Evolutionary conservation across 1,284 basidiomycete genomes (phyloP).

Genomic region (Sporisorium exsertum): DNA sequence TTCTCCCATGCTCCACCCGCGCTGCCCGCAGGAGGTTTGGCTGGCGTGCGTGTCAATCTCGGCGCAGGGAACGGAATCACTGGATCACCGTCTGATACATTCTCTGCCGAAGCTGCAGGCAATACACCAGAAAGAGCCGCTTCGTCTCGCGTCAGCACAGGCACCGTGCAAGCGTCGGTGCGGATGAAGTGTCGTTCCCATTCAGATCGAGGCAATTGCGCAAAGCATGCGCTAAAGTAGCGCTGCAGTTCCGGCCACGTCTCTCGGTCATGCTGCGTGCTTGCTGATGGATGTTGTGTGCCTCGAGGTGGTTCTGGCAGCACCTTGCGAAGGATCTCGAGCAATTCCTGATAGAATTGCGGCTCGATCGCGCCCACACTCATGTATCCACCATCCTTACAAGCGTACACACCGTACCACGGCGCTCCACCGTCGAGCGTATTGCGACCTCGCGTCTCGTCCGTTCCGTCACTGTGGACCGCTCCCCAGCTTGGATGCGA

Average conservation of each 20-base stretch:
- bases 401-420: constrained; percentile 81
- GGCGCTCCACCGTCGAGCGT: constrained; percentile 82
- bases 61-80: constrained; percentile 66
- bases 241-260: constrained; percentile 76
- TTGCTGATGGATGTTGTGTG: constrained; percentile 71
- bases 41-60: constrained; percentile 62
- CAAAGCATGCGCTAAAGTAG: constrained; percentile 78
- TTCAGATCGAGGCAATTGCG: constrained; percentile 75
- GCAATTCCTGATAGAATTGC: constrained; percentile 51
- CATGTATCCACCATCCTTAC: constrained; percentile 80
- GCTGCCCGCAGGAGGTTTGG: constrained; percentile 41
- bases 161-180: constrained; percentile 81
- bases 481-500: constrained; percentile 68
- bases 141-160: constrained; percentile 74
- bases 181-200: constrained; percentile 80
- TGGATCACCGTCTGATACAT: constrained; percentile 43
- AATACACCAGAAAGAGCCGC: constrained; percentile 51
- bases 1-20: constrained; percentile 39
- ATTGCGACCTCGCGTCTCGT: constrained; percentile 70
- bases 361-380: constrained; percentile 72
- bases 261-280: constrained; percentile 73
- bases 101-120: constrained; percentile 34
- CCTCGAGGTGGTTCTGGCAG: constrained; percentile 32
- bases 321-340: constrained; percentile 46
- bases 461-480: constrained; percentile 72